These are phyloP conservation scores for Auricularia sp. DNA, from an alignment of 768 basidiomycete species.

Conservation along the genomic window DNA sequence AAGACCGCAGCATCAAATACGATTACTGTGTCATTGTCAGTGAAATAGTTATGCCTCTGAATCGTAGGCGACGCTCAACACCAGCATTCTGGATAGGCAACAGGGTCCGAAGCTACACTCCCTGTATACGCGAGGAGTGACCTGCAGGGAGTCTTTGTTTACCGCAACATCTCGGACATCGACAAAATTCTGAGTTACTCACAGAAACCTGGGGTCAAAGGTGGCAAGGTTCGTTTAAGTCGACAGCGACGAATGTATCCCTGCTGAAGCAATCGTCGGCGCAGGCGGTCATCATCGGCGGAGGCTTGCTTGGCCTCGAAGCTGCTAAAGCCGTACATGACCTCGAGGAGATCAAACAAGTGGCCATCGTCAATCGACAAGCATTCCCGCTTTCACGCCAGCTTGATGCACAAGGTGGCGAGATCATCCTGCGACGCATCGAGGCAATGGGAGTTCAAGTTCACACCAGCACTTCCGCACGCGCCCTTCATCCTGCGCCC, in stretches of 20 bases:
- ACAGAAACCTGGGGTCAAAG: constrained; percentile 29
- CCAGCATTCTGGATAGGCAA: constrained; percentile 25
- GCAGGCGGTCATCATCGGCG: constrained; percentile 49
- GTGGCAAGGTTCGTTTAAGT: constrained; percentile 13
- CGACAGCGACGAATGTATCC: not conserved
- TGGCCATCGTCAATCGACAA: constrained; percentile 43
- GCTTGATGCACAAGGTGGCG: constrained; percentile 45
- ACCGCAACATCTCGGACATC: constrained; percentile 61
- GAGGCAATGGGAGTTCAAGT: constrained; percentile 50
- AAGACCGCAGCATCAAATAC: constrained; percentile 36
- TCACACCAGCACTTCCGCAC: constrained; percentile 31
- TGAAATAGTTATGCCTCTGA: not conserved
- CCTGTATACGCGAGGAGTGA: constrained; percentile 40
- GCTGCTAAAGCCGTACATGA: constrained; percentile 66
- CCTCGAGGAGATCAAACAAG: constrained; percentile 35
- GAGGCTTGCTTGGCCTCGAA: constrained; percentile 62
- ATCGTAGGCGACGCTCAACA: not conserved
- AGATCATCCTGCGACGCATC: constrained; percentile 51
- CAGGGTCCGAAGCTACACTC: constrained; percentile 55
- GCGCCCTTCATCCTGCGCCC: constrained; percentile 27
- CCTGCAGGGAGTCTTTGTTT: constrained; percentile 49
- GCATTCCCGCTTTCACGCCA: constrained; percentile 48
- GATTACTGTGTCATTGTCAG: constrained; percentile 45
- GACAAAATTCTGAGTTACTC: constrained; percentile 54
- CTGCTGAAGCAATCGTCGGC: too few relatives aligned